Conservation (phyloP, 2,329 filamentous ascomycete genomes). For the Pseudogymnoascus sp. region DNA sequence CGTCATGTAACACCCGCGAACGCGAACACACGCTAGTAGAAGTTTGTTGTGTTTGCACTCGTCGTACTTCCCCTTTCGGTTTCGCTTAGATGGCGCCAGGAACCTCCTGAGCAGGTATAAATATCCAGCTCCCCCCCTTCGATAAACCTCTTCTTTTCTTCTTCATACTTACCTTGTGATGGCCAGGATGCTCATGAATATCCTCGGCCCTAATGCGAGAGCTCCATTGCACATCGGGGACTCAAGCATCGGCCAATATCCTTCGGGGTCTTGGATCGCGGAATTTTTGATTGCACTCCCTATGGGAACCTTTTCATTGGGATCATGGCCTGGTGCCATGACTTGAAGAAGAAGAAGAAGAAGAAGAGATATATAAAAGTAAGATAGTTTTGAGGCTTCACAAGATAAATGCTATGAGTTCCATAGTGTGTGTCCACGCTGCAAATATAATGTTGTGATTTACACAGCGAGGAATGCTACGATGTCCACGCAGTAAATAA, state of each 20-base stretch:
- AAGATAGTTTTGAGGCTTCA: too few relatives aligned
- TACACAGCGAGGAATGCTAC: neutral
- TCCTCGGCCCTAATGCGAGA: slow-evolving; percentile 34
- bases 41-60: slow-evolving; percentile 9
- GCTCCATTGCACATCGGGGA: slow-evolving; percentile 45
- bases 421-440: neutral
- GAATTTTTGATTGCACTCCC: slow-evolving; percentile 40
- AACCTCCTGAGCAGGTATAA: neutral
- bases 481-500: neutral
- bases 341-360: slow-evolving; percentile 19
- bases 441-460: neutral
- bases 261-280: slow-evolving; percentile 40
- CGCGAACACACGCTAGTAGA: neutral
- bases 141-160: slow-evolving; percentile 13
- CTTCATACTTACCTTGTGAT: slow-evolving; percentile 21
- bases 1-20: too few relatives aligned
- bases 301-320: slow-evolving; percentile 22
- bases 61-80: neutral
- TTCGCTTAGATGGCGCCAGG: neutral
- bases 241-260: slow-evolving; percentile 39
- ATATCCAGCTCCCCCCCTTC: slow-evolving; percentile 8
- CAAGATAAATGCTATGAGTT: too few relatives aligned
- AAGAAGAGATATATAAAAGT: neutral
- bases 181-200: slow-evolving; percentile 14
- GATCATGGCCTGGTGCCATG: slow-evolving; percentile 12